A percentile compares a stretch with the other conserved stretches of the same genome.
Evolutionary conservation across 2,329 filamentous ascomycete species (phyloP).

Genomic region (Huntiella bhutanensis): DNA sequence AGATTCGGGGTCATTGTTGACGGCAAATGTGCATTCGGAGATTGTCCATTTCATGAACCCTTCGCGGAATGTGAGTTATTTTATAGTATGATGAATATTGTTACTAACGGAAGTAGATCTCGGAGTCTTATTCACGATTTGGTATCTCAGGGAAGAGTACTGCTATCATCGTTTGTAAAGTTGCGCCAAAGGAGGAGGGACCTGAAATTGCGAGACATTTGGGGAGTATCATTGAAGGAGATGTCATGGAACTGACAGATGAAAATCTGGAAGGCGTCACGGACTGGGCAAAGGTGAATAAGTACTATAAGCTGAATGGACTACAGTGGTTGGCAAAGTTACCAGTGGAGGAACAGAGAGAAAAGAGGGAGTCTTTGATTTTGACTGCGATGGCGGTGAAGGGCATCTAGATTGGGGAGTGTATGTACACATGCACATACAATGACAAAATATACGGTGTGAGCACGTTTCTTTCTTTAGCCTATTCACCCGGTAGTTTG

Average conservation of each 20-base stretch:
- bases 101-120: constrained; percentile 39
- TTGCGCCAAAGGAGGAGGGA: constrained; percentile 30
- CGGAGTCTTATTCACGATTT: constrained; percentile 77
- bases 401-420: constrained; percentile 20
- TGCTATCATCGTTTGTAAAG: constrained; percentile 62
- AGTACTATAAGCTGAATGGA: constrained; percentile 68
- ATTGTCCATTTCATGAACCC: constrained; percentile 63
- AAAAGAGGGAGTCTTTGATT: constrained; percentile 48
- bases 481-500: too few relatives aligned
- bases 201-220: constrained; percentile 40
- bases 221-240: constrained; percentile 39
- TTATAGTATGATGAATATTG: not conserved
- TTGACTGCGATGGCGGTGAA: constrained; percentile 63
- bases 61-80: constrained; percentile 51
- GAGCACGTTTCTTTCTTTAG: too few relatives aligned
- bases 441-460: too few relatives aligned
- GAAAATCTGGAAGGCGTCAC: constrained; percentile 36
- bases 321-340: constrained; percentile 30
- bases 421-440: too few relatives aligned
- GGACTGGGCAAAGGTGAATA: constrained; percentile 53
- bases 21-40: constrained; percentile 76
- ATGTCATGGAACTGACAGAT: constrained; percentile 39
- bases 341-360: constrained; percentile 24
- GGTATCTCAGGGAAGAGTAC: constrained; percentile 56
- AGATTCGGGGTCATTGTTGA: constrained; percentile 44